Base-by-base conservation (phyloP, 176 grass and related monocot genomes). In the Themeda triandra region DNA sequence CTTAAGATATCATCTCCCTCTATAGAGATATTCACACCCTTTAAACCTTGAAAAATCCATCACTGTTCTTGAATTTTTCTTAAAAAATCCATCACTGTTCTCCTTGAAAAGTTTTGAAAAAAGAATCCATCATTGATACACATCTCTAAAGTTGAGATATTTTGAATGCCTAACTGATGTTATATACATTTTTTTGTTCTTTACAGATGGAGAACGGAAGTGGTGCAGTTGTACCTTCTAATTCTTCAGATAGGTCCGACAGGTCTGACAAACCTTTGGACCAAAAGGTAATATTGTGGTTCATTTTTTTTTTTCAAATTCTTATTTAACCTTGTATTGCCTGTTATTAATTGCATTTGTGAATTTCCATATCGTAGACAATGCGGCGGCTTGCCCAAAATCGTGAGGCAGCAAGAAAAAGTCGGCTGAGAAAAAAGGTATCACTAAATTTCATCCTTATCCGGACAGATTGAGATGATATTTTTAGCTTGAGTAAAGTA, bases 381-480 rank as follows among this genome's bases (percentile, higher is more conserved):
- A 8, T 84, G 71, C 92, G 92, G 5, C 86, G 92, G 46, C 92
- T 93, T 62, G 92, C 92, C 39, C 92, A 93, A 81, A 93, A 93
- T 88, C 86, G 92, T 42, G 92, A 93, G 81, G 92, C 92, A 23
- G 92, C 92, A 73, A 88, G 92, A 66, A 93, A 93, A 83, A 93
- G 92, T 80, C 82, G 92, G 8, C 48, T 93, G 48, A 93, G 88
- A 79, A 93, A 93, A 88, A 93, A 93, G 88, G 92, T 93, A 80
- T 45, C 0, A 2, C 23, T 63, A 63, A 54, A 79, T 13, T 24
- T 69, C 35, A 12, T 62, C 21, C 19, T 40, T 76, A 41, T 70
- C 7, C 10, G 17, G 12, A 24, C 25, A 81, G 2, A 28, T 58
- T n/a, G 25, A 54, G 21, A 13, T 69, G 14, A 12, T 63, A 24